Percentiles rank a stretch among this genome's conserved stretches.
Conservation (phyloP, 345 rosid species). For the Dipteronia sinensis region DNA sequence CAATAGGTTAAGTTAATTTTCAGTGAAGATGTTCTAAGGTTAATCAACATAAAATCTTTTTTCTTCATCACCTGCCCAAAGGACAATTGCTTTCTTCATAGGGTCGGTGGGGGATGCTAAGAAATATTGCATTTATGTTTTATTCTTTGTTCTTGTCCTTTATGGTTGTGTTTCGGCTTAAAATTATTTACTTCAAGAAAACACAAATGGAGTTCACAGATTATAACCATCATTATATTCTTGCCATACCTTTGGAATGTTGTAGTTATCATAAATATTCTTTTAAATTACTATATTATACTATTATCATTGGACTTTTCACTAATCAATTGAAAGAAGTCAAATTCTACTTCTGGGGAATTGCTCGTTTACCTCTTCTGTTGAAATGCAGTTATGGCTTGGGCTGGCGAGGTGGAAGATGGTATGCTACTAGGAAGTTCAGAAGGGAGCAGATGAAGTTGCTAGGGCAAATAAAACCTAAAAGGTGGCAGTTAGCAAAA, state of each 20-base stretch:
- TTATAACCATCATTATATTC: background rate
- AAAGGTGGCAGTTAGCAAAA: constrained; percentile 65
- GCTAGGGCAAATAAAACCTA: constrained; percentile 69
- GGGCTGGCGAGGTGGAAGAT: constrained; percentile 95
- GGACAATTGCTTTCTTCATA: background rate
- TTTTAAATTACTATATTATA: background rate
- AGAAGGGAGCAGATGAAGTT: constrained; percentile 82
- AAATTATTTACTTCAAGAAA: background rate
- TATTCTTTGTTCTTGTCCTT: no score
- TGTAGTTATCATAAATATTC: background rate
- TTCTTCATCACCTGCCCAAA: background rate
- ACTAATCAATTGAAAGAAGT: background rate
- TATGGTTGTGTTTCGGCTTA: no score
- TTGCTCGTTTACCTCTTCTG: background rate
- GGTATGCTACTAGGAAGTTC: constrained; percentile 85
- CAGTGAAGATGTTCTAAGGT: background rate
- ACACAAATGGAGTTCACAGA: background rate
- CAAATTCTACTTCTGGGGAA: background rate
- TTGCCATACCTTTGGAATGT: background rate
- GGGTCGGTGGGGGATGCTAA: background rate
- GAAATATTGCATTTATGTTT: no score
- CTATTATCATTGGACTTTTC: background rate
- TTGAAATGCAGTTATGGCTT: constrained; percentile 68
- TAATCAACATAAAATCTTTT: background rate
- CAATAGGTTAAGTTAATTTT: background rate